phyloP scores from a whole-genome alignment of 2,329 filamentous ascomycete species.

The Trichoderma harzianum region DNA sequence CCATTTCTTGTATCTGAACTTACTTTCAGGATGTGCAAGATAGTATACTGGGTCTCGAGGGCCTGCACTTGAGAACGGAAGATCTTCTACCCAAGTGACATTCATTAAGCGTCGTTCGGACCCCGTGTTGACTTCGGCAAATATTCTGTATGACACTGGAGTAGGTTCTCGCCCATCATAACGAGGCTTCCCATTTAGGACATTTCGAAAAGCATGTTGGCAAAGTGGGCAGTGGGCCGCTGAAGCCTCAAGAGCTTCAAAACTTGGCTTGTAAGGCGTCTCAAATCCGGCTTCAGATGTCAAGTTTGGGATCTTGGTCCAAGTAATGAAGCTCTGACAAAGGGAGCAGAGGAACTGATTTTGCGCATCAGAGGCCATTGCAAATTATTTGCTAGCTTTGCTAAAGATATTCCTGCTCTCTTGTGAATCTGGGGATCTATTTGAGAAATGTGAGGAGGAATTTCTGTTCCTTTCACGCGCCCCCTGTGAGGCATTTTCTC shows the following conservation, averaged over 20 bases:
- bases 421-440: background rate
- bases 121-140: background rate
- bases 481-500: background rate
- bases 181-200: background rate
- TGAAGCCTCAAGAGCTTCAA: background rate
- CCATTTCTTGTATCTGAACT: background rate
- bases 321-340: background rate
- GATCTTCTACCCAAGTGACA: background rate
- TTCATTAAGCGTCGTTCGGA: background rate
- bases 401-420: background rate
- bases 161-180: background rate
- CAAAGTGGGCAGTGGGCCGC: background rate
- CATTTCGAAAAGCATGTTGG: background rate
- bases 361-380: background rate
- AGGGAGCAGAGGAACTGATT: background rate
- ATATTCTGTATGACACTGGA: background rate
- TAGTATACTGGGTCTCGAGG: background rate
- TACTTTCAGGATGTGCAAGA: background rate
- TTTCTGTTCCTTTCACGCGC: background rate
- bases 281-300: background rate
- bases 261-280: background rate
- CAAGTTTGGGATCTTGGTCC: background rate
- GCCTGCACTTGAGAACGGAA: background rate
- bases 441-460: background rate
- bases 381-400: background rate